phyloP scores from a whole-genome alignment of 345 rosid genomes.

The Physaria fendleri region DNA sequence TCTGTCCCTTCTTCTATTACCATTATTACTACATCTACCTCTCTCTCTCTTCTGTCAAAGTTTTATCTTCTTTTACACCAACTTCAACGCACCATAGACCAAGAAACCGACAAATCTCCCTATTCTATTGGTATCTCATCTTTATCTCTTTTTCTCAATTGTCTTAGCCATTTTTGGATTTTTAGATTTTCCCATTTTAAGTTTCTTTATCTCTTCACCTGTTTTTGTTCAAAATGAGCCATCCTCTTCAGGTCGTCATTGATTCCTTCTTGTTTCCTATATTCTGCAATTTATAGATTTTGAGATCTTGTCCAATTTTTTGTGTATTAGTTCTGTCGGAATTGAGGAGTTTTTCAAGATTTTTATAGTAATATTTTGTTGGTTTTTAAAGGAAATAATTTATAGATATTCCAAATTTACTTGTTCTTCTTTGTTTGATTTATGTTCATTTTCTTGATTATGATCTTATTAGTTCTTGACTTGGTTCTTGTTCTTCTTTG shows the following conservation, averaged over 20 bases:
- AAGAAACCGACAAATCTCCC: constrained; percentile 8
- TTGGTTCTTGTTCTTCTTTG: no score
- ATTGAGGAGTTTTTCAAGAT: neutral
- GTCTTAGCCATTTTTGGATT: constrained; percentile 11
- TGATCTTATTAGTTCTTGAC: constrained; percentile 22
- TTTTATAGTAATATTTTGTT: neutral
- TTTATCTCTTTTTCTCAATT: constrained; percentile 2
- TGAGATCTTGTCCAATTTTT: no score
- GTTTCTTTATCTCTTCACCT: neutral
- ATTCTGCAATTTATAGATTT: neutral
- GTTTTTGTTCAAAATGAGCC: neutral
- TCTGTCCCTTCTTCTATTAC: constrained; percentile 12
- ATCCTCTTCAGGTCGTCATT: constrained; percentile 8
- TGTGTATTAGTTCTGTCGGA: neutral
- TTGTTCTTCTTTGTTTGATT: neutral
- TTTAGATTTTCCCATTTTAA: neutral
- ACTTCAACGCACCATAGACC: constrained; percentile 20
- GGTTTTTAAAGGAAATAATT: neutral
- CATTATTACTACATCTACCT: constrained; percentile 14
- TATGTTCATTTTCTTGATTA: no score
- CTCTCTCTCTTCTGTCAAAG: constrained; percentile 11
- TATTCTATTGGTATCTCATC: constrained; percentile 20
- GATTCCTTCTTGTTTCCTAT: neutral
- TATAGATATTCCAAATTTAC: neutral
- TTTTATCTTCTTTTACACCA: constrained; percentile 24